phyloP scores from a whole-genome alignment of 148 eudicot species.

The Cornus suecica region DNA sequence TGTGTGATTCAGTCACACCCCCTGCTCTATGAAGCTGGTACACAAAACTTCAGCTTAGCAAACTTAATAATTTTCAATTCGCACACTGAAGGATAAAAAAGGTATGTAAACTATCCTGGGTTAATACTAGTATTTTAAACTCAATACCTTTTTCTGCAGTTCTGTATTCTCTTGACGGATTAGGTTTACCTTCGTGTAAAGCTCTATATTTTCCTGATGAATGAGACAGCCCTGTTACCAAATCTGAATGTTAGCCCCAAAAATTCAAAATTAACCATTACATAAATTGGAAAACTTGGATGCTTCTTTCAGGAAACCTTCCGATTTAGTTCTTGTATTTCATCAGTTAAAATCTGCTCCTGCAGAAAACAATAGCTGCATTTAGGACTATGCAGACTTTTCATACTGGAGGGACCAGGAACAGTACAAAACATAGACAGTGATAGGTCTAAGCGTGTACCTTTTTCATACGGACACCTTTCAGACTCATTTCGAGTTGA shows the following conservation, averaged over 20 bases:
- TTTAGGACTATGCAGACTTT: slow-evolving; percentile 8
- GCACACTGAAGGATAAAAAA: no score
- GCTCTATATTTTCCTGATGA: background rate
- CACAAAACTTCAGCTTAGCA: background rate
- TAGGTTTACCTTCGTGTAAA: background rate
- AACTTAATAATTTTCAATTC: background rate
- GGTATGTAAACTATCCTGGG: background rate
- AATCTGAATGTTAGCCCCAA: background rate
- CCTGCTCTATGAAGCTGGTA: slow-evolving; percentile 42
- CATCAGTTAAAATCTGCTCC: slow-evolving; percentile 60
- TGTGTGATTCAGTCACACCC: slow-evolving; percentile 19
- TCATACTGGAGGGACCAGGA: background rate
- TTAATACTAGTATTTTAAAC: background rate
- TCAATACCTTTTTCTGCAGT: background rate
- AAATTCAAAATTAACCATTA: no score
- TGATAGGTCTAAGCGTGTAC: slow-evolving; percentile 21
- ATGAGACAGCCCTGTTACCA: background rate
- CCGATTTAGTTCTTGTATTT: slow-evolving; percentile 55
- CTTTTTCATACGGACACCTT: slow-evolving; percentile 60
- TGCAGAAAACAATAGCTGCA: slow-evolving; percentile 31
- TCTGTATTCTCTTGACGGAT: background rate
- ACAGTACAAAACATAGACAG: background rate
- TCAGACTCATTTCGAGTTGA: slow-evolving; percentile 63
- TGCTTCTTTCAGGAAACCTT: slow-evolving; percentile 38
- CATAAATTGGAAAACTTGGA: background rate